These are phyloP conservation scores for Leishmania gerbilli DNA, from an alignment of 208 protist species.

Conservation along the genomic window DNA sequence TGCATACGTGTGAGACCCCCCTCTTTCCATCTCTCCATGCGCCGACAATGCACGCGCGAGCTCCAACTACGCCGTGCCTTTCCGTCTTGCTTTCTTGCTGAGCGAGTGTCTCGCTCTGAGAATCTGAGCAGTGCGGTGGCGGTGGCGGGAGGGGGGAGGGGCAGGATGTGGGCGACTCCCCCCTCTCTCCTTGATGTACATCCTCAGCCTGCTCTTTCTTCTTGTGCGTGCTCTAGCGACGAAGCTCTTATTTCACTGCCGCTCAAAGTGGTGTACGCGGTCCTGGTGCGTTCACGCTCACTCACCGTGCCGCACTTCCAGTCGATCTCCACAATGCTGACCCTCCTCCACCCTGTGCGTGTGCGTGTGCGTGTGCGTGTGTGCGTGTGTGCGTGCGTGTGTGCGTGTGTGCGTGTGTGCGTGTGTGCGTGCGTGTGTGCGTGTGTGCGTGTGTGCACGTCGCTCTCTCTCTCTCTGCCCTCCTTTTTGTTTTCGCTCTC, in stretches of 20 bases:
- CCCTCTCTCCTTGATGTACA: background rate
- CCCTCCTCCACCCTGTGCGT: background rate
- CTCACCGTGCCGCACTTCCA: background rate
- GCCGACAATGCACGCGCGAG: background rate
- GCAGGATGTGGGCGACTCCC: background rate
- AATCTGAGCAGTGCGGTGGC: background rate
- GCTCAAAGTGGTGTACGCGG: background rate
- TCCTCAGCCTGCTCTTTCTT: background rate
- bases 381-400: too few relatives aligned
- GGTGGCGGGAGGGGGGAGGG: background rate
- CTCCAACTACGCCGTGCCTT: background rate
- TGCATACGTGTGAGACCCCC: slow-evolving; percentile 60
- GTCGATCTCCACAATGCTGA: background rate
- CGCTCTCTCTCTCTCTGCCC: background rate
- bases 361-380: too few relatives aligned
- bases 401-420: too few relatives aligned
- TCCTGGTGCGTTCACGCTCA: background rate
- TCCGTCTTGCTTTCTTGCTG: background rate
- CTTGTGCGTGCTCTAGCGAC: background rate
- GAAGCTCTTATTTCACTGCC: too few relatives aligned
- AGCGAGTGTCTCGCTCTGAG: background rate
- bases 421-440: too few relatives aligned
- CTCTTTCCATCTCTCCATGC: background rate
- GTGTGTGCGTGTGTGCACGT: background rate
- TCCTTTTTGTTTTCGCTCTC: background rate